Conservation (phyloP, 257 asterid species). For the Fraxinus americana region DNA sequence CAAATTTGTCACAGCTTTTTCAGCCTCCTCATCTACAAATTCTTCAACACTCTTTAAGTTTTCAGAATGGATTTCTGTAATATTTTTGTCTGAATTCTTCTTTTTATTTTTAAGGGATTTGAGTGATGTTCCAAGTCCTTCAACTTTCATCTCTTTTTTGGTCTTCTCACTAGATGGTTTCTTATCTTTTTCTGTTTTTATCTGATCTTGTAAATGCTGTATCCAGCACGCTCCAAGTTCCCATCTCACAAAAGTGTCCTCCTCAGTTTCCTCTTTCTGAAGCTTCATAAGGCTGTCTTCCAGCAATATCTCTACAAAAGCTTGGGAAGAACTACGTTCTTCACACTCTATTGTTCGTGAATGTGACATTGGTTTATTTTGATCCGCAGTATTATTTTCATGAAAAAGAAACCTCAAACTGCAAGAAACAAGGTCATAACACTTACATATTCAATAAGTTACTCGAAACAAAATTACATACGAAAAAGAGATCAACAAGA, state of each 20-base stretch:
- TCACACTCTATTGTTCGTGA: constrained; percentile 55
- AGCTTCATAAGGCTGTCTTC: constrained; percentile 83
- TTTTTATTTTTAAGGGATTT: constrained; percentile 81
- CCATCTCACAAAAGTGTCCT: constrained; percentile 84
- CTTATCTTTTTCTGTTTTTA: constrained; percentile 87
- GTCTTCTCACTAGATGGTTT: constrained; percentile 62
- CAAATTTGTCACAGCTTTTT: constrained; percentile 37
- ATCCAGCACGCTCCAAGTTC: constrained; percentile 99
- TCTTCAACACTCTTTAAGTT: constrained; percentile 38
- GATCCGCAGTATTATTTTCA: constrained; percentile 51
- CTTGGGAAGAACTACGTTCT: constrained; percentile 53
- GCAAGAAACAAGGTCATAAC: constrained; percentile 38
- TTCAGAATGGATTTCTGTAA: constrained; percentile 46
- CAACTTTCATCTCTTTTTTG: constrained; percentile 89
- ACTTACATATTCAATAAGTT: constrained; percentile 15
- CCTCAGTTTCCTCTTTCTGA: constrained; percentile 62
- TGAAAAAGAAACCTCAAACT: constrained; percentile 92
- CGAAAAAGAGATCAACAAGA: constrained; percentile 16
- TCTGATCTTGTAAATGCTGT: constrained; percentile 95
- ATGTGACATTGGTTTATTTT: constrained; percentile 41
- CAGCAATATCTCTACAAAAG: constrained; percentile 72
- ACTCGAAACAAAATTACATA: constrained; percentile 12
- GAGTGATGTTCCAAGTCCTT: constrained; percentile 92
- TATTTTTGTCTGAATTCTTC: constrained; percentile 58
- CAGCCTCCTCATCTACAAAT: constrained; percentile 50